Evolutionary conservation across 1,284 basidiomycete species (phyloP), one percentile per base, ranked within the genome.

Genomic region (Neonothopanus nambi): DNA sequence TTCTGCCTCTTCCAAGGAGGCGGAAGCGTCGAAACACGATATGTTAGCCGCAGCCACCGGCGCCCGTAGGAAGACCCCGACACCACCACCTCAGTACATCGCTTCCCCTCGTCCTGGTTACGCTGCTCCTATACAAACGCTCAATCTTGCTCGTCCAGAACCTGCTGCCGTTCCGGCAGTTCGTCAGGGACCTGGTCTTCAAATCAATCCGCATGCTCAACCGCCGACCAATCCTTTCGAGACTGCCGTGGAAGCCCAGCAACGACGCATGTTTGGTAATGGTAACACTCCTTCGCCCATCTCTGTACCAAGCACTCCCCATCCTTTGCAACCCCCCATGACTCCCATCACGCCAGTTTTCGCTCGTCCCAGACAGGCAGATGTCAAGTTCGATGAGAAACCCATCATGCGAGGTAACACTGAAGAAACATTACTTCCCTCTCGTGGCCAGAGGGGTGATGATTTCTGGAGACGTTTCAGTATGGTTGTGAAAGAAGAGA

Each of bases 391-490:
- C 60, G 71, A 71, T 46, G 62, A 66, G 49, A 61, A 62, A 23
- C 70, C 78, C 5, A 89, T 90, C 64, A 78, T 91, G 63, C 80
- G 89, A 20, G 80, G 84, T 2, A 75, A 85, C 42, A 74, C 73
- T 2, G 90, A 91, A 67, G 88, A 85, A 44, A 79, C 82, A 1
- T 66, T 88, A 1, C 67, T 90, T 17, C 83, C 85, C 2, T 76
- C 74, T 43, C 75, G 84, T 30, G 86, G 87, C 2, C 81, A 87
- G 60, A 81, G 77, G 52, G 87, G 88, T 1, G 89, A 92, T 61
- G 85, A 91, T 61, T 92, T 92, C 70, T 92, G 89, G 89, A 76
- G 87, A 53, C 75, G 90, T 42, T 92, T 92, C 69, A 89, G 86
- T 57, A 90, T 91, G 76, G 82, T 92, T 57, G 88, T 82, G 7